Base-by-base conservation (phyloP, 306 rosid genomes). In the Trifolium fragiferum region DNA sequence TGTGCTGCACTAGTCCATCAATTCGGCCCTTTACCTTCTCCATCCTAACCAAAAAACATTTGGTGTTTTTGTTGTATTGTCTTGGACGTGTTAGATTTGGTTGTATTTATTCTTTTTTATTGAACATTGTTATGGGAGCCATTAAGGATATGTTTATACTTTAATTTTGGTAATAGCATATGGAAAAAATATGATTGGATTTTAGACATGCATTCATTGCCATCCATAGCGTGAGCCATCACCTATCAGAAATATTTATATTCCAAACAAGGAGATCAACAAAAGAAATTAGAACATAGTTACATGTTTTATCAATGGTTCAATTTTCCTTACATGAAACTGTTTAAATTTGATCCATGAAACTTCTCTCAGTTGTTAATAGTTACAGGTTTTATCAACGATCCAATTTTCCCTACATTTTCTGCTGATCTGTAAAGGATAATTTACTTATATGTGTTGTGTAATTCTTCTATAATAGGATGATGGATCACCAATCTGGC, bases 401-500 rank as follows among this genome's bases (percentile, higher is more conserved):
- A 49, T 72, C 50, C 16, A 8, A 53, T 51, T 76, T 67, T 43
- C 19, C 16, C 21, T 41, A 7, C 64, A 66, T 43, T 76, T 64
- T 58, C 70, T 16, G 54, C 73, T 65, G 47, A 66, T 61, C 23
- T 73, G 32, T 73, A 76, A 58, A 38, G 18, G 50, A 40, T 65
- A 64, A 70, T 65, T 8, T 50, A 38, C 53, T 77, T 62, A 72
- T 50, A 16, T 66, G 68, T 10, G 9, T 35, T 66, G 74, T 9
- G 9, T 64, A 66, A 40, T 54, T 67, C 25, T 84, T 23, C 50
- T 73, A 60, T 66, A 68, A 85, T 80, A 82, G 66, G 70, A 21
- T 58, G 58, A 86, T 86, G 89, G 89, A 87, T 43, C 71, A 62
- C 58, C 85, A 78, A 80, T 78, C 87, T 72, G 64, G 71, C 53